These are phyloP conservation scores for Penicillium egyptiacum DNA, from an alignment of 495 filamentous ascomycete species.

Conservation along the genomic window DNA sequence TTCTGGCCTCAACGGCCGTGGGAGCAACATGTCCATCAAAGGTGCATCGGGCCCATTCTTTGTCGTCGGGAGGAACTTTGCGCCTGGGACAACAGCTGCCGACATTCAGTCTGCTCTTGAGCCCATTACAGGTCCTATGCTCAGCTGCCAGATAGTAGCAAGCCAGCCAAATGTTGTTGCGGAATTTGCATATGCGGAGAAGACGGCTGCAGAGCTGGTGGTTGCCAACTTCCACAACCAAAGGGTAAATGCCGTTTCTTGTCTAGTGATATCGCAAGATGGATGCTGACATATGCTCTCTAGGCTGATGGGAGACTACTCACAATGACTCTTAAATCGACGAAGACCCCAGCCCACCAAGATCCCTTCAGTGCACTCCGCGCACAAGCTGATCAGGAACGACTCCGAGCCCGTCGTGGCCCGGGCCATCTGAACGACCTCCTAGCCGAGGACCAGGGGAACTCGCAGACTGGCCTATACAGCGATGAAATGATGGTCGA, in stretches of 20 bases:
- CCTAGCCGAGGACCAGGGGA: conserved; percentile 8
- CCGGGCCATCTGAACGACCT: not conserved
- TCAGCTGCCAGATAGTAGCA: conserved; percentile 69
- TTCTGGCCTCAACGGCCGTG: conserved; percentile 24
- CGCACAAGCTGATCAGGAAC: conserved; percentile 49
- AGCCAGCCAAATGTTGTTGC: conserved; percentile 76
- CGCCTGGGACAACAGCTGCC: conserved; percentile 86
- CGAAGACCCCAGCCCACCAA: conserved; percentile 30
- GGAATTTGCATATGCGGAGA: conserved; percentile 79
- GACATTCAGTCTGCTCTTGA: conserved; percentile 89
- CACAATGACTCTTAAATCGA: conserved; percentile 67
- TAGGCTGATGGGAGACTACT: conserved; percentile 87
- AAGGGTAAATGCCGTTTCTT: conserved; percentile 53
- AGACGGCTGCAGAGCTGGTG: conserved; percentile 73
- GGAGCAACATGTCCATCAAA: conserved; percentile 64
- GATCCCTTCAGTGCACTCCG: conserved; percentile 45
- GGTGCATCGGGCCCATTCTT: conserved; percentile 72
- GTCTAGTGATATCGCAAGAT: not conserved
- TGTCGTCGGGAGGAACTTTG: conserved; percentile 88
- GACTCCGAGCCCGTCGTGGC: conserved; percentile 37
- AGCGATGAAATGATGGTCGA: conserved; percentile 50
- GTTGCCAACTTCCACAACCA: conserved; percentile 86
- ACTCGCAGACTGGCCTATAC: conserved; percentile 29
- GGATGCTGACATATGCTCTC: conserved; percentile 22
- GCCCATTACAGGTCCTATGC: conserved; percentile 66